Conservation (phyloP, 2,329 filamentous ascomycete genomes). For the Pseudofabraea citricarpa region DNA sequence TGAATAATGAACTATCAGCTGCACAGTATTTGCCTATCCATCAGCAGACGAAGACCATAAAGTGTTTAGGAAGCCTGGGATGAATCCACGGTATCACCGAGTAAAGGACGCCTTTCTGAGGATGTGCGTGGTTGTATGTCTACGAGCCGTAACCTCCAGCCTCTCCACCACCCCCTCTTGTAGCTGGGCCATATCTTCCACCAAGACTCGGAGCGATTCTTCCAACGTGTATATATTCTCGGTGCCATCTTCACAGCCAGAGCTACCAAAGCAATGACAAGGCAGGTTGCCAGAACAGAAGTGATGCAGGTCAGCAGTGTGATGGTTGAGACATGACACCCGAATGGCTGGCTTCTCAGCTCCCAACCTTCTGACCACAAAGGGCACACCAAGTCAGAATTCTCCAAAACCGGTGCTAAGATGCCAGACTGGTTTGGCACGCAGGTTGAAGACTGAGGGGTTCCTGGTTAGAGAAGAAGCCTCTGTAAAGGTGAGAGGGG, state of each 20-base stretch:
- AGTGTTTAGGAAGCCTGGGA: too few species aligned
- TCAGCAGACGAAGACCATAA: too few species aligned
- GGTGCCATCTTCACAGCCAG: conserved; percentile 4
- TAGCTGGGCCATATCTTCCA: conserved; percentile 24
- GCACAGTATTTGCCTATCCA: too few species aligned
- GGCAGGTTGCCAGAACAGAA: conserved; percentile 27
- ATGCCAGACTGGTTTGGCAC: conserved; percentile 46
- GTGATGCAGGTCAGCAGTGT: conserved; percentile 32
- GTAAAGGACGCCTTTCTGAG: not conserved
- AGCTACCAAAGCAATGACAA: conserved; percentile 12
- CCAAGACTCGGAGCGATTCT: conserved; percentile 18
- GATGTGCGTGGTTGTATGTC: conserved; percentile 5
- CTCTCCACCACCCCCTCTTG: conserved; percentile 12
- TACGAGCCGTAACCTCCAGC: conserved; percentile 12
- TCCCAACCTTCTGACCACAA: conserved; percentile 43
- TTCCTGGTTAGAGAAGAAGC: not conserved
- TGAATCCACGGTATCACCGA: too few species aligned
- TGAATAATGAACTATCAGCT: too few species aligned
- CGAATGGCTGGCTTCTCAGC: conserved; percentile 32
- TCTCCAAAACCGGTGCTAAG: conserved; percentile 42
- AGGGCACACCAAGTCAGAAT: conserved; percentile 44
- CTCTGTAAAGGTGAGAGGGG: conserved; percentile 2
- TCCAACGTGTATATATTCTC: conserved; percentile 10
- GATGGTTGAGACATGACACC: conserved; percentile 38
- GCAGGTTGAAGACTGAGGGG: conserved; percentile 38